These are phyloP conservation scores for Ceratobasidium sp. DNA, from an alignment of 1,284 basidiomycete species.

Conservation along the genomic window DNA sequence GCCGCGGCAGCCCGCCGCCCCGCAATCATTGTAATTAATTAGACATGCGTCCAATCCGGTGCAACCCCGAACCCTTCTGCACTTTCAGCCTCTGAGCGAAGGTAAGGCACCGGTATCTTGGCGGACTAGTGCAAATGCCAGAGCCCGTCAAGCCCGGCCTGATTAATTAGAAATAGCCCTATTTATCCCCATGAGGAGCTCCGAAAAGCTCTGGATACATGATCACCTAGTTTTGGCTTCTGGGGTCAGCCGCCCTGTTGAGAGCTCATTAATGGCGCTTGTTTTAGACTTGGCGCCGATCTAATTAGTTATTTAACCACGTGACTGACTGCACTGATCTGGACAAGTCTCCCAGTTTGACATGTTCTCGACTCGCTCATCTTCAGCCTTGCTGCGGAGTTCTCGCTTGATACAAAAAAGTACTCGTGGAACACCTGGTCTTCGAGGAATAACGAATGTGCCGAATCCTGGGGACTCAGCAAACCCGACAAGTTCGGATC, in stretches of 20 bases:
- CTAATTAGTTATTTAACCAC: neutral
- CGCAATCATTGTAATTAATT: too few species aligned
- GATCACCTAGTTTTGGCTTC: too few species aligned
- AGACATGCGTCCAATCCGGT: too few species aligned
- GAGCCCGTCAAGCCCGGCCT: too few species aligned
- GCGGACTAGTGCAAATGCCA: too few species aligned
- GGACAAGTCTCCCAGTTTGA: neutral
- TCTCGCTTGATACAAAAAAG: neutral
- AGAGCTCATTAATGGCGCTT: neutral
- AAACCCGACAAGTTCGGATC: constrained; percentile 2
- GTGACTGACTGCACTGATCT: constrained; percentile 2
- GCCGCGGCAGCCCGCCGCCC: too few species aligned
- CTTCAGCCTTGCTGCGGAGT: constrained; percentile 3
- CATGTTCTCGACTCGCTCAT: constrained; percentile 12
- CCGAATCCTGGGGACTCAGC: neutral
- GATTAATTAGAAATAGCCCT: too few species aligned
- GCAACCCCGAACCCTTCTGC: too few species aligned
- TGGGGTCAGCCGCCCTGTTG: neutral
- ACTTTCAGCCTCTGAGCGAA: too few species aligned
- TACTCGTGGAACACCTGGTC: neutral
- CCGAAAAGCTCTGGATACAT: too few species aligned
- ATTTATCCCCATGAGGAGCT: too few species aligned
- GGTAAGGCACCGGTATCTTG: too few species aligned
- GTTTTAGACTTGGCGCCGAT: neutral
- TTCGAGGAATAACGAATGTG: constrained; percentile 7